phyloP scores from a whole-genome alignment of 805 yeast species.

The Saccharomycopsis guyanensis region DNA sequence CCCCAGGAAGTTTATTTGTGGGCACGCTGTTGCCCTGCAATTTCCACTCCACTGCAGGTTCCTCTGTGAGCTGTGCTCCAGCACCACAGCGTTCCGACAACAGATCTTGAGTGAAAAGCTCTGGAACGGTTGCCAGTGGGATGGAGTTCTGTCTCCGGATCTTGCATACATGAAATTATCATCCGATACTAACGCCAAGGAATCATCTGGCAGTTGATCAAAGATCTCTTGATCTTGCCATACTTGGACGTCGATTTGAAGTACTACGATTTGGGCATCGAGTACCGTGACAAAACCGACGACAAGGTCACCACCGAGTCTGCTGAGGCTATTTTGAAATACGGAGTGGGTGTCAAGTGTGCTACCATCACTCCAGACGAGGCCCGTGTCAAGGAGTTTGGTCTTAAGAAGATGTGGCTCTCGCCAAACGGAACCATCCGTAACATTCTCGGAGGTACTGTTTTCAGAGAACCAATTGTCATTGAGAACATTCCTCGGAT shows the following conservation, averaged over 20 bases:
- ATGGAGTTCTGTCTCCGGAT: no score
- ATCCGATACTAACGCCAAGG: slow-evolving; percentile 30
- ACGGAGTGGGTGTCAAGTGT: slow-evolving; percentile 78
- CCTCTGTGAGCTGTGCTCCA: no score
- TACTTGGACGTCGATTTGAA: slow-evolving; percentile 66
- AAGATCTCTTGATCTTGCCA: slow-evolving; percentile 58
- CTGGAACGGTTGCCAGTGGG: no score
- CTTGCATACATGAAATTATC: no score
- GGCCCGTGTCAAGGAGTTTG: slow-evolving; percentile 66
- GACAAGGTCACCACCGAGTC: slow-evolving; percentile 74
- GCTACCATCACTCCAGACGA: slow-evolving; percentile 85
- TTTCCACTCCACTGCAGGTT: no score
- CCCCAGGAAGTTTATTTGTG: background rate
- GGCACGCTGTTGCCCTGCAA: no score
- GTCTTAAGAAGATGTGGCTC: slow-evolving; percentile 73
- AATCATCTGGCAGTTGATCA: slow-evolving; percentile 73
- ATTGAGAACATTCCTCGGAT: slow-evolving; percentile 71
- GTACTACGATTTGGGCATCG: slow-evolving; percentile 66
- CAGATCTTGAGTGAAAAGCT: no score
- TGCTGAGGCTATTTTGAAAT: slow-evolving; percentile 64
- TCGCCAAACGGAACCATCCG: slow-evolving; percentile 83
- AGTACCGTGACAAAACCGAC: slow-evolving; percentile 60
- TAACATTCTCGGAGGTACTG: slow-evolving; percentile 76
- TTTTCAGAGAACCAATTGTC: slow-evolving; percentile 77
- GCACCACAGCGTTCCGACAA: no score